Base-by-base conservation (phyloP, 2,329 filamentous ascomycete genomes). In the Onygenales sp. region DNA sequence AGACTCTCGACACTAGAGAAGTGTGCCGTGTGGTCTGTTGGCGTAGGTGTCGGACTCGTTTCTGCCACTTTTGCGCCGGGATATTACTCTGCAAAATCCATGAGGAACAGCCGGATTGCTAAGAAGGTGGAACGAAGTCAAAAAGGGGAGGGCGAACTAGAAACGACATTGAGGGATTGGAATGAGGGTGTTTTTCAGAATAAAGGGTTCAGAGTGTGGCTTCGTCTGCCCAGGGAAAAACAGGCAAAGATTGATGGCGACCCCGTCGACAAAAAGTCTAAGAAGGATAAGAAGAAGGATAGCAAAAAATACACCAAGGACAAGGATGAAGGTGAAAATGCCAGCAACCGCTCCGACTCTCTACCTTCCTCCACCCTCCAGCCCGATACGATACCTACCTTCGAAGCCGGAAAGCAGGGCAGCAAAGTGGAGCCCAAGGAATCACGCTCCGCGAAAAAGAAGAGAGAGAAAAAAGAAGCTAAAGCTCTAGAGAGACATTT, bases 31-130 rank as follows among this genome's bases (percentile, higher is more conserved):
- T 57, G 55, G 55, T 46, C 47, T 21, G 47, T 53, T 43, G 55
- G 55, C 5, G 35, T 57, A 32, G 43, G 49, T 17, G 50, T 55
- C 44, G 53, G 55, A 31, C 17, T 57, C 6, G 51, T 56, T 31
- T 46, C 48, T 11, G 32, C 48, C 9, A 8, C 47, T 17, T 14
- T 56, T 41, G 55, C 42, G 13, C 49, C 55, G 8, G 55, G 53
- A 13, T 57, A 57, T 45, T 57, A 57, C 31, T 53, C 55, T 43
- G 55, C 53, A n/a, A 57, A 57, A 33, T 45, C 49, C 5, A 33
- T 57, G n/a, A 55, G 55, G 11, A 38, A 51, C 11, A 52, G 44
- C 27, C 51, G 53, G 17, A 54, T 55, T 13, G 49, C 50, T 27
- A 50, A 51, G 41, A 57, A 57, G 39, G 52, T 57, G 21, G 38